Conservation (phyloP, 2,329 filamentous ascomycete genomes). For the Blumeria hordei region DNA sequence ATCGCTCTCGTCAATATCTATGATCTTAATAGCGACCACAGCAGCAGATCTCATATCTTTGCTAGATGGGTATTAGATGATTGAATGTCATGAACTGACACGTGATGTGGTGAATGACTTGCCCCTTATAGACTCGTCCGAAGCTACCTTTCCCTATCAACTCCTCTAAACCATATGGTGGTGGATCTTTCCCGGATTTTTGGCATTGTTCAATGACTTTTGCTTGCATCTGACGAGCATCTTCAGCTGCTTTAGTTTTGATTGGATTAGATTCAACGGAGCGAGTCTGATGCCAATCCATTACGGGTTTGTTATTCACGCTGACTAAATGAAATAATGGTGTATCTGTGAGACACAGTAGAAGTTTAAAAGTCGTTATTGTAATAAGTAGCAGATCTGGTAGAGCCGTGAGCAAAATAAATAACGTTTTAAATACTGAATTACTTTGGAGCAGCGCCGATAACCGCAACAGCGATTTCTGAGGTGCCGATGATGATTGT, state of each 20-base stretch:
- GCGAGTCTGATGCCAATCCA: not conserved
- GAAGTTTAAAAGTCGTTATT: no score
- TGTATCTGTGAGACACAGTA: no score
- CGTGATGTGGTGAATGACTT: slow-evolving; percentile 5
- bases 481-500: no score
- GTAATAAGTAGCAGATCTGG: no score
- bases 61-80: slow-evolving; percentile 6
- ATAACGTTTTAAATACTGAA: no score
- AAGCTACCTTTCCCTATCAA: slow-evolving; percentile 55
- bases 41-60: slow-evolving; percentile 16
- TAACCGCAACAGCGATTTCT: no score
- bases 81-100: not conserved
- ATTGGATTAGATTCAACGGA: slow-evolving; percentile 5
- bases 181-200: slow-evolving; percentile 32
- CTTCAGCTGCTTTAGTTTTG: slow-evolving; percentile 23
- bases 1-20: slow-evolving; percentile 61
- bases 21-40: slow-evolving; percentile 56
- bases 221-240: slow-evolving; percentile 46
- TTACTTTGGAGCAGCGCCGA: no score
- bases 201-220: slow-evolving; percentile 36
- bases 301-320: not conserved
- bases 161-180: slow-evolving; percentile 43
- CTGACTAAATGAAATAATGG: no score
- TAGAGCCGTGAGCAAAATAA: no score
- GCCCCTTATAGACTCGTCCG: slow-evolving; percentile 46